Percentiles rank a stretch among this genome's conserved stretches.
Conservation (phyloP, 2,329 filamentous ascomycete species). For the Didymella lethalis region DNA sequence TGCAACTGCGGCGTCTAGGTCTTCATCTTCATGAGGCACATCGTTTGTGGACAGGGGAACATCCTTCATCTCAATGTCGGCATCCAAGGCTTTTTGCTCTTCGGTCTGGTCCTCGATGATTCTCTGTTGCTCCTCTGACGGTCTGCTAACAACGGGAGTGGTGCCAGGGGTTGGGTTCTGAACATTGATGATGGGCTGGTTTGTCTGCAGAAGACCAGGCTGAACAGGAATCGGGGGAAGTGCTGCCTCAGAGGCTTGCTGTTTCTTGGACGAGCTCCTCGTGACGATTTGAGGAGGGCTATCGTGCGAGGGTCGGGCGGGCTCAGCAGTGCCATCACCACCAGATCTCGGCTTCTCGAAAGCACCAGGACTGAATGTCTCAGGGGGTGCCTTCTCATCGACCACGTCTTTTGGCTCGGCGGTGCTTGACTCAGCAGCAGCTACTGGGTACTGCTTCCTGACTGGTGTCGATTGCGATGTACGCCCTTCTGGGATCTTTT, state of each 20-base stretch:
- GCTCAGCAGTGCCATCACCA: constrained; percentile 34
- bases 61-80: constrained; percentile 71
- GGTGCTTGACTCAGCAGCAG: constrained; percentile 53
- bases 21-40: constrained; percentile 52
- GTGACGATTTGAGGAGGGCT: constrained; percentile 39
- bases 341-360: constrained; percentile 34
- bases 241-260: constrained; percentile 37
- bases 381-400: constrained; percentile 53
- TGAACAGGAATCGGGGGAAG: constrained; percentile 44
- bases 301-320: constrained; percentile 30
- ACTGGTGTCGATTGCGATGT: constrained; percentile 60
- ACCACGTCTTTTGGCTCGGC: constrained; percentile 56
- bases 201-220: constrained; percentile 44
- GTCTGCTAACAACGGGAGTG: constrained; percentile 44
- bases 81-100: constrained; percentile 59
- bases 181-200: constrained; percentile 52
- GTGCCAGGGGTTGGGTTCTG: constrained; percentile 57
- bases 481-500: constrained; percentile 48
- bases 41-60: constrained; percentile 62
- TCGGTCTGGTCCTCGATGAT: constrained; percentile 60
- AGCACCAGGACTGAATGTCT: constrained; percentile 31
- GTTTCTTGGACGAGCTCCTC: constrained; percentile 45
- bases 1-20: constrained; percentile 31
- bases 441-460: constrained; percentile 52
- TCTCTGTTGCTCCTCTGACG: constrained; percentile 49